phyloP scores from a whole-genome alignment of 2,329 filamentous ascomycete genomes.

The Exophiala dermatitidis region DNA sequence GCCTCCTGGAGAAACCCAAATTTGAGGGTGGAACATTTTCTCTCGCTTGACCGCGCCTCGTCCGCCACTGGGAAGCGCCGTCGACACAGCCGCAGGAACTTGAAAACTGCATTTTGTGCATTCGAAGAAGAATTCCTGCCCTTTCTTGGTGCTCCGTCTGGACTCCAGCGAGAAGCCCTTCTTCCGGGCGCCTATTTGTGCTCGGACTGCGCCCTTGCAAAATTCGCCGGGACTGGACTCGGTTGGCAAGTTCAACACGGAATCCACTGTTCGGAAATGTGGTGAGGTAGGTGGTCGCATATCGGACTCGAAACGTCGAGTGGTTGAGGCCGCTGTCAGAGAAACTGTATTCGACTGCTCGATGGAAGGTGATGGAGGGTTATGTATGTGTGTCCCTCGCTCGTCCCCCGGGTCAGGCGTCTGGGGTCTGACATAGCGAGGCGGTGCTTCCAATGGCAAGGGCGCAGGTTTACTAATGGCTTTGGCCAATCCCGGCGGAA shows the following conservation, averaged over 20 bases:
- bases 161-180: conserved; percentile 31
- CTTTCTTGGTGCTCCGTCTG: conserved; percentile 29
- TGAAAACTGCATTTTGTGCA: conserved; percentile 40
- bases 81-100: conserved; percentile 29
- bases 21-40: conserved; percentile 28
- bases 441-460: conserved; percentile 4
- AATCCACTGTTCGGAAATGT: conserved; percentile 11
- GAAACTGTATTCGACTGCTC: conserved; percentile 5
- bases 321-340: neutral
- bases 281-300: conserved; percentile 7
- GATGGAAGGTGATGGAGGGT: conserved; percentile 4
- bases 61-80: conserved; percentile 21
- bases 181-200: conserved; percentile 31
- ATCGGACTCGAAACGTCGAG: conserved; percentile 10
- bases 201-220: conserved; percentile 33
- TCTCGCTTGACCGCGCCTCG: conserved; percentile 18
- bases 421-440: conserved; percentile 17
- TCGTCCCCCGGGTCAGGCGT: neutral
- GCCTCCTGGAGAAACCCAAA: conserved; percentile 30
- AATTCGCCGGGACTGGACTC: conserved; percentile 36
- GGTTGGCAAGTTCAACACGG: conserved; percentile 28
- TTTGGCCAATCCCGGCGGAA: conserved; percentile 18
- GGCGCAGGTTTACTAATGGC: conserved; percentile 15
- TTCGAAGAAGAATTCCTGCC: conserved; percentile 30
- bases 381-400: neutral